Evolutionary conservation across 2,329 filamentous ascomycete species (phyloP), one percentile per base, ranked within the genome.

Genomic region (Colletotrichum sojae): DNA sequence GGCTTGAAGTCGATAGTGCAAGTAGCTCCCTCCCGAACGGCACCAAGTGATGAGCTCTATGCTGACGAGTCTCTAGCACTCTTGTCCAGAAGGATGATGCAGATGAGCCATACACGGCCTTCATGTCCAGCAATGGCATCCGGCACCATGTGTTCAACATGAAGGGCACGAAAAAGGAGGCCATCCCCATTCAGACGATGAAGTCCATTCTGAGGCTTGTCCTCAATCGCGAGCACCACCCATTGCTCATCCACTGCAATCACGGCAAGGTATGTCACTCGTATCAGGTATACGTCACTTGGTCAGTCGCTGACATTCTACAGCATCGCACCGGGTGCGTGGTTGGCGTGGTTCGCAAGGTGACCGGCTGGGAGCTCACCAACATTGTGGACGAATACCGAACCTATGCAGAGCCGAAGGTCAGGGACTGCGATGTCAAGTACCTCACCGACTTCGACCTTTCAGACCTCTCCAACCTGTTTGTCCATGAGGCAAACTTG

Each of bases 271-370:
- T 90, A 80, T 51, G 16, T 16, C 8, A 39, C 5, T 2, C 6
- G 10, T 10, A 36, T 10, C 12, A 1, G 3, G 39, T 4, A 6
- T 5, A 27, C 20, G 16, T 15, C 13, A 52, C 39, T 39, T 4
- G 20, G 18, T 31, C 4, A 43, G 13, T 16, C 8, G 1, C 15
- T 9, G 4, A 15, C 36, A 39, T 20, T 8, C 43, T 56, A 31
- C 70, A 93, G 87, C 95, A 98, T 77, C 92, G 95, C 67, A 97
- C 95, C 18, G 95, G 95, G 22, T 97, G 94, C 76, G 91, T 96
- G n/a, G 88, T 95, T 56, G 95, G 90, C 18, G 90, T 92, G 66
- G 86, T 97, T 71, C 90, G 94, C 71, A 93, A 92, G 77, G 81
- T 93, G 13, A 87, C 89, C 15, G 89, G 92, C 15, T 93, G 92